These are phyloP conservation scores for Botrytis fragariae DNA, from an alignment of 2,329 filamentous ascomycete genomes.

Conservation along the genomic window DNA sequence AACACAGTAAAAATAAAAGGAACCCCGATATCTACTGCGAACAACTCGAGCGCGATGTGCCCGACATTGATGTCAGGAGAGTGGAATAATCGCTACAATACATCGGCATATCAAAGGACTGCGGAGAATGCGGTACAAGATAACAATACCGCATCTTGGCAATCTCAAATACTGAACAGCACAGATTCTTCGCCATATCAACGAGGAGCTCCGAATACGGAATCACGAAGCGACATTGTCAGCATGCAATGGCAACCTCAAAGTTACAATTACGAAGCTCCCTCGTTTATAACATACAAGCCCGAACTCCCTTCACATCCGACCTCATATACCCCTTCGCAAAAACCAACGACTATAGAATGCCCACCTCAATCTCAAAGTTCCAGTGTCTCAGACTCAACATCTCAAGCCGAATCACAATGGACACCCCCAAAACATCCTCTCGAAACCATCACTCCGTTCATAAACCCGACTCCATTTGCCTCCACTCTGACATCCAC, in stretches of 20 bases:
- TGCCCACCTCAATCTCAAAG: not conserved
- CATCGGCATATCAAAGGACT: not conserved
- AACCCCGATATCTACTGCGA: not conserved
- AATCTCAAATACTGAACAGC: not conserved
- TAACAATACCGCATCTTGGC: not conserved
- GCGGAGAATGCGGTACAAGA: not conserved
- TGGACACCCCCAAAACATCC: not conserved
- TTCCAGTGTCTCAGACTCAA: not conserved
- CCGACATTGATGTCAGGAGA: not conserved
- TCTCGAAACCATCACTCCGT: not conserved
- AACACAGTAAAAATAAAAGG: not conserved
- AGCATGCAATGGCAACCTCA: not conserved
- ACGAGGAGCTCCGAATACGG: not conserved
- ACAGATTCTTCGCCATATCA: not conserved
- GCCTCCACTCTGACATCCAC: not conserved
- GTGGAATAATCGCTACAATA: not conserved
- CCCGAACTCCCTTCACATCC: not conserved
- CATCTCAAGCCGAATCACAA: no score
- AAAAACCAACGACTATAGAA: not conserved
- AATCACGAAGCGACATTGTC: not conserved
- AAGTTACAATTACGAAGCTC: not conserved
- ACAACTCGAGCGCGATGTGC: not conserved
- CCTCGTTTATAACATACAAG: not conserved
- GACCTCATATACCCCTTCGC: no score
- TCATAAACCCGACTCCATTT: conserved; percentile 2